These are phyloP conservation scores for Gaeumannomyces tritici DNA, from an alignment of 2,329 filamentous ascomycete species.

Conservation along the genomic window DNA sequence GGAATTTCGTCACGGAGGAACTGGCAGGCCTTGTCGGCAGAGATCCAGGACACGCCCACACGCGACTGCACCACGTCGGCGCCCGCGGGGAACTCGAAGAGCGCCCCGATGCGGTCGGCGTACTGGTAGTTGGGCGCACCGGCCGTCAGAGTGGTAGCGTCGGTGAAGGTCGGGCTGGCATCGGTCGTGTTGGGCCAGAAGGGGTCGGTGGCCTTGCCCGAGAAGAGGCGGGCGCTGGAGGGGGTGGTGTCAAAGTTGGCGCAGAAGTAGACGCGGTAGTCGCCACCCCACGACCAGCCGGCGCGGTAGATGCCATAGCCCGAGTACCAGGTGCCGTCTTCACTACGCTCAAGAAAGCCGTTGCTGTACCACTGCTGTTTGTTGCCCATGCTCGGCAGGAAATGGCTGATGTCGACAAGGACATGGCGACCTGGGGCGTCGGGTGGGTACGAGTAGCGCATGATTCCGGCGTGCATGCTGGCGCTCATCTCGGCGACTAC, in stretches of 20 bases:
- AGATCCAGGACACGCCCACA: conserved; percentile 61
- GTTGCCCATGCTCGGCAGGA: conserved; percentile 48
- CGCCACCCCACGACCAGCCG: conserved; percentile 53
- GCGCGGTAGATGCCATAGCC: conserved; percentile 55
- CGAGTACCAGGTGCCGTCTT: conserved; percentile 41
- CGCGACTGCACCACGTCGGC: conserved; percentile 43
- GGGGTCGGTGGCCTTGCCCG: conserved; percentile 34
- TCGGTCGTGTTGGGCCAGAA: conserved; percentile 20
- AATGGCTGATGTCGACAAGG: conserved; percentile 58
- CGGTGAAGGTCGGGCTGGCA: conserved; percentile 27
- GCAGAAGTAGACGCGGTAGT: conserved; percentile 56
- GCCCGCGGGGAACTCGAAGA: conserved; percentile 28
- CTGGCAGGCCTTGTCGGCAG: conserved; percentile 47
- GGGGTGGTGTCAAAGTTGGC: conserved; percentile 40
- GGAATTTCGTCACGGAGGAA: conserved; percentile 35
- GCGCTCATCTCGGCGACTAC: conserved; percentile 49
- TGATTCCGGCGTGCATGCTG: conserved; percentile 44
- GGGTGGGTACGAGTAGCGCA: conserved; percentile 46
- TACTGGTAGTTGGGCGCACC: conserved; percentile 37
- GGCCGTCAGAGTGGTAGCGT: conserved; percentile 42
- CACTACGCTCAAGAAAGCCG: conserved; percentile 39
- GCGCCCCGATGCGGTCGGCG: conserved; percentile 35
- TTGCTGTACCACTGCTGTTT: conserved; percentile 51
- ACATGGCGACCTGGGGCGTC: conserved; percentile 29
- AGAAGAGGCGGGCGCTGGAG: conserved; percentile 25